phyloP scores from a whole-genome alignment of 108 stramenopile species.

The Stephanodiscus triporus region DNA sequence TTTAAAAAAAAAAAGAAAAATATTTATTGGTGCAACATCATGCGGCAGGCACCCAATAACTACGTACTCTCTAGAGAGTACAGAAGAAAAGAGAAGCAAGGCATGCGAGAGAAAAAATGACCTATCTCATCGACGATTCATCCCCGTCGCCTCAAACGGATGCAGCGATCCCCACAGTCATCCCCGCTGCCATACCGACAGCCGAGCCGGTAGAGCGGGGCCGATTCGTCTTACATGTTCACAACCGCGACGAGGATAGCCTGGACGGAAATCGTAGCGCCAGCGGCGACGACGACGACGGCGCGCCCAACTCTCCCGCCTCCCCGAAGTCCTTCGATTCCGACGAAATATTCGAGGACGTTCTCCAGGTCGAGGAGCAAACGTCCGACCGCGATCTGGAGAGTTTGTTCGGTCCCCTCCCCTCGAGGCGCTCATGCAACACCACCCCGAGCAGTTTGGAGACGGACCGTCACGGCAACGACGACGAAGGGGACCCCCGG shows the following conservation, averaged over 20 bases:
- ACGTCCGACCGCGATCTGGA: slow-evolving; percentile 35
- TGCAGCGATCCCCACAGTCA: slow-evolving; percentile 1
- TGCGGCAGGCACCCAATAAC: too few species aligned
- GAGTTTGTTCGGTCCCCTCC: slow-evolving; percentile 16
- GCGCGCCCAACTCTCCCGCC: not conserved
- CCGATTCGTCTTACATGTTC: slow-evolving; percentile 6
- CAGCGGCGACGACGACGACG: not conserved
- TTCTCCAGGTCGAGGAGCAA: slow-evolving; percentile 11
- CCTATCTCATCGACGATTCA: too few species aligned
- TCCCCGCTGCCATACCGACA: not conserved
- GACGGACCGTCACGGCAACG: slow-evolving; percentile 1
- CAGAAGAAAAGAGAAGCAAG: too few species aligned
- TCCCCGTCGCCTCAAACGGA: slow-evolving; percentile 36
- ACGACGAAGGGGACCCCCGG: not conserved
- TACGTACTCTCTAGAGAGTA: too few species aligned
- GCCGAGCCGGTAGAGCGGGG: slow-evolving; percentile 15
- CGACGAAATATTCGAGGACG: slow-evolving; percentile 26
- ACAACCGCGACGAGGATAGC: not conserved
- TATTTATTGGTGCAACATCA: too few species aligned
- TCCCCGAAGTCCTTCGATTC: slow-evolving; percentile 1
- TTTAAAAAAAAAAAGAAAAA: too few species aligned
- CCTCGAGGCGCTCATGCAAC: not conserved
- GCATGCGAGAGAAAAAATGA: too few species aligned
- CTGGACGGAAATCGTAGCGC: not conserved
- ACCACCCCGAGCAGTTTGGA: not conserved